Evolutionary conservation across 352 stramenopile species (phyloP).

Genomic region (Blastocystis sp.): DNA sequence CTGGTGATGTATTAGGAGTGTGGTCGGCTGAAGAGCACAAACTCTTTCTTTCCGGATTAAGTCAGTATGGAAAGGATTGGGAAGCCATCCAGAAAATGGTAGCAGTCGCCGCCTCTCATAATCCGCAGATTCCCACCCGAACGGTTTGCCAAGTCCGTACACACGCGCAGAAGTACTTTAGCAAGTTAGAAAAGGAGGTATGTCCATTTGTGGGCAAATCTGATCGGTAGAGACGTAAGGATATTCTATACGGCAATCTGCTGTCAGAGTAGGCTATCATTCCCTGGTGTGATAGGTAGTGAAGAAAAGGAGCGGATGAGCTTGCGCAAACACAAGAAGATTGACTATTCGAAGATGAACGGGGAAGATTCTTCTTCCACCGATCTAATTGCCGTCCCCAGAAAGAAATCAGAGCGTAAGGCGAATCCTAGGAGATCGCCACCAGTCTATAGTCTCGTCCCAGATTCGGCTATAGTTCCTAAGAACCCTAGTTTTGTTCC

Average conservation of each 20-base stretch:
- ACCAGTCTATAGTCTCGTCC: too few relatives aligned
- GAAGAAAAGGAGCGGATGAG: constrained; percentile 25
- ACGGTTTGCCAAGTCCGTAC: constrained; percentile 21
- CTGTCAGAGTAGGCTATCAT: neutral
- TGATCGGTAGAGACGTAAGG: constrained; percentile 28
- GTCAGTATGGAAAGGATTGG: constrained; percentile 18
- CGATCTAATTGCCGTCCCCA: neutral
- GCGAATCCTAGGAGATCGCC: too few relatives aligned
- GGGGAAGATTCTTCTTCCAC: neutral
- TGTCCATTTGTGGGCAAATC: neutral
- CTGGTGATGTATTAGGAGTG: neutral
- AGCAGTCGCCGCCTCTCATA: neutral
- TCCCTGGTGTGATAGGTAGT: neutral
- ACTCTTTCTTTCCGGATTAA: constrained; percentile 15
- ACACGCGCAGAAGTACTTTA: constrained; percentile 42
- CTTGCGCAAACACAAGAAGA: neutral
- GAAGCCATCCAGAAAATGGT: constrained; percentile 10
- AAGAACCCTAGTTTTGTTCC: too few relatives aligned
- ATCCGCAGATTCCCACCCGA: constrained; percentile 3
- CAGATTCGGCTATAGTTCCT: too few relatives aligned
- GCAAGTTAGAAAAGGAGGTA: constrained; percentile 33
- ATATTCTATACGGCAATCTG: neutral
- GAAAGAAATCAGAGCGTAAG: neutral
- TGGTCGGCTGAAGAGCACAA: constrained; percentile 22
- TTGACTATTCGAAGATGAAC: constrained; percentile 20